Evolutionary conservation across 306 rosid genomes (phyloP), one percentile per base, ranked within the genome.

Genomic region (Hippophae gyantsensis): DNA sequence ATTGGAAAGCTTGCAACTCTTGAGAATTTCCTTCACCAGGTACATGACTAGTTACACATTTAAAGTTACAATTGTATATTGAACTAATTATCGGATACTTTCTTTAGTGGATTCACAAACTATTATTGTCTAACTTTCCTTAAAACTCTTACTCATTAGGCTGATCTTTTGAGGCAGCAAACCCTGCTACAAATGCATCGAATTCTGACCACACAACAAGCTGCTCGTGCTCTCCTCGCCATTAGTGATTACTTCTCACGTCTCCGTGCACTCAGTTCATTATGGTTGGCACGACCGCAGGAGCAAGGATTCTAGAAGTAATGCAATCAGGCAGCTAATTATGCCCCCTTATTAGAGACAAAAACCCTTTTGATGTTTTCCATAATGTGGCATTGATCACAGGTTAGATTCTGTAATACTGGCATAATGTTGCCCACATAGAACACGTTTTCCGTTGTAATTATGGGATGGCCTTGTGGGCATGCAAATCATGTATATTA

Each of bases 151-250:
- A 3, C 46, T 66, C 49, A 50, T 69, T 71, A 89, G 97, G 97
- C 97, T 58, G 95, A 89, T 47, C 79, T 89, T 51, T 77, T 89
- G 78, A 84, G 97, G 75, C 93, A 80, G 78, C 93, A 86, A 69
- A 82, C 97, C 2, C 82, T 89, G 48, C 95, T 84, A 62, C 97
- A 89, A 57, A 9, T 89, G 87, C 81, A 65, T 55, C 76, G 87
- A 48, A 89, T 89, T 64, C 62, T 89, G 68, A 82, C 95, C 1
- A 63, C 87, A 0, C 81, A 79, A 0, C 97, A 89, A 80, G 81
- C 89, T 41, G 97, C 97, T 40, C 81, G 86, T 0, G 93, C 95
- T 6, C 92, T 84, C n/a, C 83, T 86, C 2, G 80, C 82, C 44
- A 72, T 86, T 62, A 72, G 74, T 1, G 95, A 89, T 23, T 86